Evolutionary conservation across 768 basidiomycete genomes (phyloP), one percentile per base, ranked within the genome.

Genomic region (Lactarius tabidus): DNA sequence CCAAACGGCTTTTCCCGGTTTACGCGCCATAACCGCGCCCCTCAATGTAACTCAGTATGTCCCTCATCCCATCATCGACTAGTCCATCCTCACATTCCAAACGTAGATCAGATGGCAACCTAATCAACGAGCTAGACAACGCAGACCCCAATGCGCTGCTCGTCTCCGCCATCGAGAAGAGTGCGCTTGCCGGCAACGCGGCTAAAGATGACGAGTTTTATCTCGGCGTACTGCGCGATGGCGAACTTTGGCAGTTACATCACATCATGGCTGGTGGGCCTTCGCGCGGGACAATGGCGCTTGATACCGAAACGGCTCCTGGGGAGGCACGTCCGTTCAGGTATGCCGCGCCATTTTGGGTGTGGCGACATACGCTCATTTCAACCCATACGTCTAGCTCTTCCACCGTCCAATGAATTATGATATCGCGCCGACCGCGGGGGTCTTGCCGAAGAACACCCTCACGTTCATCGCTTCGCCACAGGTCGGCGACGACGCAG

Each of bases 221-320:
- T 8, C 3, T 33, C 4, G 33, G 8, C 33, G 33, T 33, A 8
- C 8, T 33, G 33, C 33, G 33, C 33, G 33, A 33, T 33, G 33
- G 33, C 33, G 36, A 38, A 14, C 43, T 65, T 17, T 61, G 45
- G 39, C 53, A 65, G 20, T 29, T 87, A 43, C 83, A 82, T 69
- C 80, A 76, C 60, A 85, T 92, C 64, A 84, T 79, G 28, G 86
- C 89, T 0, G 90, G 90, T 3, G 89, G 88, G 70, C 89, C 88
- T 1, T 84, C 85, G 18, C 81, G 86, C 7, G 90, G 90, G 2
- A 80, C 81, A 3, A 79, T 91, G 17, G 84, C 90, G 1, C 76
- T 92, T 1, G 83, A 84, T 26, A 76, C 82, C 1, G 75, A 79
- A 26, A 76, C 75, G 17, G 82, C 86, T 3, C 88, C 87, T 2